These are phyloP conservation scores for Peniophora sp. DNA, from an alignment of 1,284 basidiomycete species.

Conservation along the genomic window DNA sequence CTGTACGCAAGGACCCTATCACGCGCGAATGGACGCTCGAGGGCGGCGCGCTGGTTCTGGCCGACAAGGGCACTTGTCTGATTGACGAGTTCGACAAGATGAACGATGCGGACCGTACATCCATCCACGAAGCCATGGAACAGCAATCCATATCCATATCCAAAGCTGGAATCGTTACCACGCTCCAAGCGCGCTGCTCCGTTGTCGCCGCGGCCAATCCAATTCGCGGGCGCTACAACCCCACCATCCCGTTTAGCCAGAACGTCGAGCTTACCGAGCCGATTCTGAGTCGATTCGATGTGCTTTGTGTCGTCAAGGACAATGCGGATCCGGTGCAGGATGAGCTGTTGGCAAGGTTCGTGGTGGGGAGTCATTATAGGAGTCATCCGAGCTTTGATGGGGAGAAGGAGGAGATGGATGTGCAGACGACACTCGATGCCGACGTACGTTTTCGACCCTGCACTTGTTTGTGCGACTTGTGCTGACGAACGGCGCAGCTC, in stretches of 20 bases:
- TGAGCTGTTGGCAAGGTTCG: conserved; percentile 93
- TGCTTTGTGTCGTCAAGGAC: conserved; percentile 97
- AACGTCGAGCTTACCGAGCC: conserved; percentile 99
- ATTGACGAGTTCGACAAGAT: conserved; percentile 99
- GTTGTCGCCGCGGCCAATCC: conserved; percentile 98
- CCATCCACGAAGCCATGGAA: conserved; percentile 99
- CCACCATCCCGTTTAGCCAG: conserved; percentile 96
- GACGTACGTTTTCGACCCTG: conserved; percentile 63
- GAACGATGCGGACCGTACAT: conserved; percentile 96
- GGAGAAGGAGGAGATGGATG: conserved; percentile 80
- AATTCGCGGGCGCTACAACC: conserved; percentile 91
- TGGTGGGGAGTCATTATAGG: conserved; percentile 91
- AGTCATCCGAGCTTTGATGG: conserved; percentile 91
- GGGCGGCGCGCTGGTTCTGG: conserved; percentile 93
- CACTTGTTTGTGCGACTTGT: too few relatives aligned
- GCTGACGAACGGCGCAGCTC: conserved; percentile 53
- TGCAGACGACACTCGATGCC: conserved; percentile 82
- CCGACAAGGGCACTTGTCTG: conserved; percentile 97
- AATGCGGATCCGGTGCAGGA: conserved; percentile 95
- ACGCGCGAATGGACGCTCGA: conserved; percentile 99
- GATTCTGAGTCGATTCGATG: conserved; percentile 98
- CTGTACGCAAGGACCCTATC: conserved; percentile 94
- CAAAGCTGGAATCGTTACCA: conserved; percentile 97
- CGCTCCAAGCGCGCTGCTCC: conserved; percentile 93
- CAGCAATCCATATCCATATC: conserved; percentile 99